These are phyloP conservation scores for Biancaea sappan DNA, from an alignment of 306 rosid species.

Conservation along the genomic window DNA sequence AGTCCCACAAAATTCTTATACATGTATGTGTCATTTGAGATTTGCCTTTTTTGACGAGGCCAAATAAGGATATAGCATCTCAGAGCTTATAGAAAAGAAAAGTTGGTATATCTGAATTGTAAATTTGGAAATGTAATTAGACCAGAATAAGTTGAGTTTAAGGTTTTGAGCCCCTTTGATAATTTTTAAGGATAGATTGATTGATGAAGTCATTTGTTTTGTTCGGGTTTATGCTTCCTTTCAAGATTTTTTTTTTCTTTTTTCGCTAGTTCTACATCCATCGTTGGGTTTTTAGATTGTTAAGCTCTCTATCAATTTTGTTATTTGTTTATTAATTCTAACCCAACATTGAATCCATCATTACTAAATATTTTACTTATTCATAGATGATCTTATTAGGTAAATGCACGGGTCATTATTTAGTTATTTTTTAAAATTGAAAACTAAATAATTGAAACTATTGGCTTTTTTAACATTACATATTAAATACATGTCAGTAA, in stretches of 20 bases:
- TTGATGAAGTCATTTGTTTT: background rate
- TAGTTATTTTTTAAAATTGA: too few species aligned
- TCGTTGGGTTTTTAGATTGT: background rate
- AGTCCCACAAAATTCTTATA: constrained; percentile 86
- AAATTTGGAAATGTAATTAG: background rate
- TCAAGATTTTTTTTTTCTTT: background rate
- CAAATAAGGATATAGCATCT: background rate
- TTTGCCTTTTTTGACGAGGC: background rate
- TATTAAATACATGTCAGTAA: too few species aligned
- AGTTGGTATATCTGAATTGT: background rate
- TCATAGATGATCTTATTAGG: too few species aligned
- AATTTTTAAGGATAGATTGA: background rate
- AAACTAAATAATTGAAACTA: too few species aligned
- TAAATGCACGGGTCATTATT: too few species aligned
- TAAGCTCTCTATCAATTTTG: background rate
- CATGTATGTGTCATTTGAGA: constrained; percentile 50
- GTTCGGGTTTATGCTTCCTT: background rate
- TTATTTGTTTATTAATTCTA: too few species aligned
- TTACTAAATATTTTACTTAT: too few species aligned
- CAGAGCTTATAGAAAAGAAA: background rate
- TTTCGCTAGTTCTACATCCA: background rate
- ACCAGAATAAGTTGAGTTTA: background rate
- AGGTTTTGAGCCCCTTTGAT: background rate
- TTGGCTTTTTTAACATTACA: too few species aligned
- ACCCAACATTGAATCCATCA: too few species aligned